A percentile compares a stretch with the other conserved stretches of the same genome.
phyloP scores from a whole-genome alignment of 257 asterid species.

The Forsythia suspensa region DNA sequence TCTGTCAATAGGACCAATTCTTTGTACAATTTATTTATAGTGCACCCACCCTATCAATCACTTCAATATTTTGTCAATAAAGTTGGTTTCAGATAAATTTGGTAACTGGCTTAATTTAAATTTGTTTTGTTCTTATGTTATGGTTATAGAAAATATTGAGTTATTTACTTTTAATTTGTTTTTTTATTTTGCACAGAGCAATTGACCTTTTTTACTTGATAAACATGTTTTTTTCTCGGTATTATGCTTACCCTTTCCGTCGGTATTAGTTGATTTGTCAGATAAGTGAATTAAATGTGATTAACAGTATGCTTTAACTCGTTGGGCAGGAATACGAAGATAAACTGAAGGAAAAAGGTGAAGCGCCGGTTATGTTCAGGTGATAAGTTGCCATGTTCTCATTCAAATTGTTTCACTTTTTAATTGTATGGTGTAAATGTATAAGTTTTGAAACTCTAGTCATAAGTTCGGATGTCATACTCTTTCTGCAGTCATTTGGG shows the following conservation, averaged over 20 bases:
- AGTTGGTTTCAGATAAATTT: background rate
- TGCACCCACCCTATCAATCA: background rate
- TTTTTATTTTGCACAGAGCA: background rate
- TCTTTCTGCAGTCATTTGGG: conserved; percentile 83
- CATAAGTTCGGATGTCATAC: conserved; percentile 13
- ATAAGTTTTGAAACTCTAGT: conserved; percentile 14
- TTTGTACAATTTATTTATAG: background rate
- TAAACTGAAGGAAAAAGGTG: conserved; percentile 91
- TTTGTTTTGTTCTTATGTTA: background rate
- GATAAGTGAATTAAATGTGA: background rate
- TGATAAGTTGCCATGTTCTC: conserved; percentile 30
- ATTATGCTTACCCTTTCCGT: background rate
- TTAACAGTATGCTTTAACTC: conserved; percentile 13
- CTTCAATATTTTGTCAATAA: background rate
- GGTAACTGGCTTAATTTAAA: background rate
- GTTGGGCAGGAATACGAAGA: conserved; percentile 81
- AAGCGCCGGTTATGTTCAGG: conserved; percentile 99
- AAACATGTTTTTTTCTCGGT: background rate
- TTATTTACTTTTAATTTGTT: background rate
- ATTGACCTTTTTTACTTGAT: background rate
- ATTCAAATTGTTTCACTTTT: conserved; percentile 1
- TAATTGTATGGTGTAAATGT: background rate
- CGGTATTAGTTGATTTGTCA: background rate
- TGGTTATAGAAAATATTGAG: too few species aligned
- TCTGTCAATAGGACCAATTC: background rate